These are phyloP conservation scores for Ceratocystis ficicola DNA, from an alignment of 2,329 filamentous ascomycete genomes.

Conservation along the genomic window DNA sequence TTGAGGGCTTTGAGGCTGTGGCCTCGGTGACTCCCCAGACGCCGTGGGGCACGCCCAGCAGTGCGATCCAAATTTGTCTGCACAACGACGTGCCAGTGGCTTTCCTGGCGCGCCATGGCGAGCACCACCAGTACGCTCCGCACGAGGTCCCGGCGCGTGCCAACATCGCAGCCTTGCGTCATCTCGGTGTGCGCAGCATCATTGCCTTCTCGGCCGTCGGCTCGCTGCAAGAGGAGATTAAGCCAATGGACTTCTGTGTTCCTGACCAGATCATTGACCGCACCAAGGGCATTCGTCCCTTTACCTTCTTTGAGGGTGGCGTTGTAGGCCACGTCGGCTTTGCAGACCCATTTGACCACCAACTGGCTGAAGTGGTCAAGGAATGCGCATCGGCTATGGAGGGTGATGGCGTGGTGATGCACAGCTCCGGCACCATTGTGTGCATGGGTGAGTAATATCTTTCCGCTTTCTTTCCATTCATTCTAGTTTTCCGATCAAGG, in stretches of 20 bases:
- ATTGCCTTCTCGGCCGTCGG: slow-evolving; percentile 95
- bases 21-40: slow-evolving; percentile 65
- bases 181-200: slow-evolving; percentile 76
- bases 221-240: slow-evolving; percentile 80
- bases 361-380: slow-evolving; percentile 63
- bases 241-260: slow-evolving; percentile 90
- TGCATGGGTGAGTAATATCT: slow-evolving; percentile 64
- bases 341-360: slow-evolving; percentile 82
- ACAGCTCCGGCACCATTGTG: slow-evolving; percentile 72
- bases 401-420: slow-evolving; percentile 73
- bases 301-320: slow-evolving; percentile 89
- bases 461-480: neutral
- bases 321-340: slow-evolving; percentile 92
- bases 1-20: slow-evolving; percentile 76
- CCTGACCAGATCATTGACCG: slow-evolving; percentile 96
- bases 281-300: slow-evolving; percentile 86
- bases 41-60: slow-evolving; percentile 73
- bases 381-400: slow-evolving; percentile 62
- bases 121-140: slow-evolving; percentile 77
- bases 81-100: slow-evolving; percentile 74
- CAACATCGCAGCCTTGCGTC: slow-evolving; percentile 94
- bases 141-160: slow-evolving; percentile 91
- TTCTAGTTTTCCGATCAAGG: slow-evolving; percentile 1
- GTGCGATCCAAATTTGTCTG: slow-evolving; percentile 73
- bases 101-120: slow-evolving; percentile 86